Base-by-base conservation (phyloP, 2,329 filamentous ascomycete species). In the Escovopsis sp. region DNA sequence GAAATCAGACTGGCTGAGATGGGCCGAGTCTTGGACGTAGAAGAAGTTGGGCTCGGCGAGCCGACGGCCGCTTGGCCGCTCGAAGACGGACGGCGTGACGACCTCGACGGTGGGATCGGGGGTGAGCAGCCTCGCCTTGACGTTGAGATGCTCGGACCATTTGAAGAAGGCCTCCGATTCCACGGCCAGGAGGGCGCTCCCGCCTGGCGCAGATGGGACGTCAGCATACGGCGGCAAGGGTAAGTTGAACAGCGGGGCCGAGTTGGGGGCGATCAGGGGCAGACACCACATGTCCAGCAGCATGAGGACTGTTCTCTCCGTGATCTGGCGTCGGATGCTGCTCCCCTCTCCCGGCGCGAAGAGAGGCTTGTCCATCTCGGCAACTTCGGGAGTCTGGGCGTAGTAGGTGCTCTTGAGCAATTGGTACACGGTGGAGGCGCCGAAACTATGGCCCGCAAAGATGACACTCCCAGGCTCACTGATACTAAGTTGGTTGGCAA, bases 231-330 rank as follows among this genome's bases (percentile, higher is more conserved):
- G 72, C 0, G 85, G 86, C 26, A 93, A 64, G 0, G 85, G 82
- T n/a, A 80, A 70, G n/a, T 77, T 67, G 61, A 75, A 79, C 1
- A 93, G 71, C 49, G 77, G 73, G 9, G 68, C 62, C 2, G 80
- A 81, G 34, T 70, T 63, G 5, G 74, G 72, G 2, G 75, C 75
- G 35, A 80, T 66, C 26, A 89, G 65, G 1, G 85, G 82, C 49
- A 88, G 71, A 47, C 78, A 80, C 85, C 85, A 93, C 62, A 86
- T 77, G 53, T 94, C 86, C 9, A 93, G 72, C 1, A 93, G 66
- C 45, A 85, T 70, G 1, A 78, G 65, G 0, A 82, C 72, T 8
- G 75, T 82, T 36, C 67, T 64, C 1, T 79, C 70, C 0, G 80
- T 86, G 48, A 93, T 73, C 56, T 89, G 85, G 2, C 59, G 58